Evolutionary conservation across 78 protist species (phyloP).

Genomic region (slime mould (Dictyostelium discoideum)): dicty_2.7 NC_007090.3:1182501-1183000

Average conservation of each 20-base stretch:
- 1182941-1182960: not conserved
- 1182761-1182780: slow-evolving; percentile 14
- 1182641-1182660: slow-evolving; percentile 6
- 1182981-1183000: not conserved
- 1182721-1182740: not conserved
- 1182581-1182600: slow-evolving; percentile 36
- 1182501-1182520: not conserved
- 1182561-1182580: not conserved
- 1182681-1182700: slow-evolving; percentile 1
- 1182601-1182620: slow-evolving; percentile 22
- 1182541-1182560: not conserved
- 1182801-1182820: not conserved
- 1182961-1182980: not conserved
- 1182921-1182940: not conserved
- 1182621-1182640: slow-evolving; percentile 13
- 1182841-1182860: slow-evolving; percentile 1
- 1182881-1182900: not conserved
- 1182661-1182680: not conserved
- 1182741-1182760: not conserved
- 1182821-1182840: not conserved
- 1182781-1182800: not conserved
- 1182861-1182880: slow-evolving; percentile 4
- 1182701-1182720: not conserved
- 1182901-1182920: not conserved
- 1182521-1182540: not conserved